Percentiles rank a stretch among this genome's conserved stretches.
Evolutionary conservation across 106 monocot species (phyloP).

Genomic region (Acorus calamus): DNA sequence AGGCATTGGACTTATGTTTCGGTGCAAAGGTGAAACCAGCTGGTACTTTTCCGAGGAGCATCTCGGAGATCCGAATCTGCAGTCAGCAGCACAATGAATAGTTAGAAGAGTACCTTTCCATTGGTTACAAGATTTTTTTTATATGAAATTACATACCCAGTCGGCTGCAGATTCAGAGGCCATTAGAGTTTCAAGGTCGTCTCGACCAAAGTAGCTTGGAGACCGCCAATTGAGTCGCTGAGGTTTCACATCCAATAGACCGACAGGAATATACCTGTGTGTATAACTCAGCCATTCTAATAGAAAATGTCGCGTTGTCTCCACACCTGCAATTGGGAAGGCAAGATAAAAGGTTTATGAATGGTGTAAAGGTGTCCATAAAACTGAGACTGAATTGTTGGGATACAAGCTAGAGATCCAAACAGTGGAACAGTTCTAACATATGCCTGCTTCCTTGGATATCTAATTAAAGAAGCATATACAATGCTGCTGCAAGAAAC

Average conservation of each 20-base stretch:
- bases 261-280: constrained; percentile 72
- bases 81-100: not conserved
- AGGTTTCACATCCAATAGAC: constrained; percentile 75
- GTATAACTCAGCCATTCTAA: constrained; percentile 97
- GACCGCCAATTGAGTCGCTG: constrained; percentile 86
- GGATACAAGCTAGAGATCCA: too few species aligned
- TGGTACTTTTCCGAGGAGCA: constrained; percentile 89
- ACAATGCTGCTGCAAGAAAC: not conserved
- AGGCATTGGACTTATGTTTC: constrained; percentile 73
- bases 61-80: constrained; percentile 84
- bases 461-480: not conserved
- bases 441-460: too few species aligned
- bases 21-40: constrained; percentile 56
- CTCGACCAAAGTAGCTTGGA: constrained; percentile 72
- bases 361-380: too few species aligned
- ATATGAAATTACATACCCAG: constrained; percentile 42
- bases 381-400: too few species aligned
- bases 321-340: constrained; percentile 50
- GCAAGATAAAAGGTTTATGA: not conserved
- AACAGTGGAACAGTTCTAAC: too few species aligned
- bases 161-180: constrained; percentile 97
- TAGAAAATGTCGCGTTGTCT: constrained; percentile 82
- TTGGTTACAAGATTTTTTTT: too few species aligned
- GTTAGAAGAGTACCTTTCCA: too few species aligned
- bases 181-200: constrained; percentile 93